Evolutionary conservation across 2,329 filamentous ascomycete species (phyloP).

Genomic region (Phoma sp.): DNA sequence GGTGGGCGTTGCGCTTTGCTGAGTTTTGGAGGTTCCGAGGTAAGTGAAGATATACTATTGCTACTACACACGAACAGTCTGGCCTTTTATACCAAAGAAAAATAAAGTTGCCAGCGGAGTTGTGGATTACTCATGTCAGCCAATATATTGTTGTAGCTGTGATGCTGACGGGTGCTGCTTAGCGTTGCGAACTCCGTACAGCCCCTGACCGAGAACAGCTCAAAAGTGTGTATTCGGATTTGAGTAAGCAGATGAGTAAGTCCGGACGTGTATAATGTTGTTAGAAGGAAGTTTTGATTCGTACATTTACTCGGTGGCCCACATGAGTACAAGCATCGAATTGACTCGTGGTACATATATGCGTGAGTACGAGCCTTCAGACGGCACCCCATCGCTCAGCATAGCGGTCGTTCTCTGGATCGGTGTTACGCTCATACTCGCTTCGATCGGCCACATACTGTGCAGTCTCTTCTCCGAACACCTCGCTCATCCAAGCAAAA

Average conservation of each 20-base stretch:
- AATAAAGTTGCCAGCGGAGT: neutral
- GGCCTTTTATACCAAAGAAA: neutral
- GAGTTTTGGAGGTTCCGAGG: neutral
- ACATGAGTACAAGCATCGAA: neutral
- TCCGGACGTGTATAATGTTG: neutral
- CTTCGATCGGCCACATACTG: conserved; percentile 57
- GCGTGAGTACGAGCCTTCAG: conserved; percentile 1
- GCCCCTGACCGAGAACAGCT: too few species aligned
- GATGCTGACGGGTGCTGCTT: neutral
- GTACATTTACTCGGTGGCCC: neutral
- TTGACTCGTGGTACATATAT: neutral
- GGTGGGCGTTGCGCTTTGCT: neutral
- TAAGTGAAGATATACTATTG: neutral
- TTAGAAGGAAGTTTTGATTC: neutral
- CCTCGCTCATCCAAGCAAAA: conserved; percentile 62
- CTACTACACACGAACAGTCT: neutral
- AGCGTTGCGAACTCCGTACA: neutral
- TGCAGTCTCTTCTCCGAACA: conserved; percentile 63
- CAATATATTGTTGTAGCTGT: neutral
- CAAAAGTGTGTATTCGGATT: neutral
- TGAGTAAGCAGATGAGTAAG: neutral
- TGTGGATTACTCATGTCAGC: conserved; percentile 1
- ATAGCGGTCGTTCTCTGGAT: conserved; percentile 64
- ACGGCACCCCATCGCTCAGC: conserved; percentile 49
- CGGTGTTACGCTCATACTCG: conserved; percentile 65